Percentiles rank a stretch among this genome's conserved stretches.
These are phyloP conservation scores for Pseudogymnoascus sp. DNA, from an alignment of 2,329 filamentous ascomycete genomes.

Conservation along the genomic window DNA sequence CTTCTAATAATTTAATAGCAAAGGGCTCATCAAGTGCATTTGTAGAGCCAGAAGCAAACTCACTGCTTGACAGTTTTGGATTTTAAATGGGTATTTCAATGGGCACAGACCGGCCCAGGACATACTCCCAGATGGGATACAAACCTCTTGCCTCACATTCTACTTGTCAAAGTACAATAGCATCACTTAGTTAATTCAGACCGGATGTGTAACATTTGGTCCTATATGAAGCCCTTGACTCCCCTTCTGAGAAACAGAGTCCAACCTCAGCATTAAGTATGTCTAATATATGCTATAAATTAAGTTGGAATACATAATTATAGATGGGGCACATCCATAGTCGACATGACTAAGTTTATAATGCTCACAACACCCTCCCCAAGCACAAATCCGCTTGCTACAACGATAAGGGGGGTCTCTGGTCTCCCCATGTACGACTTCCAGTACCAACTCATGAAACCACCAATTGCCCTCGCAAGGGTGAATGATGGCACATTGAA, in stretches of 20 bases:
- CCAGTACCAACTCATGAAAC: slow-evolving; percentile 74
- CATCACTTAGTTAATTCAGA: not conserved
- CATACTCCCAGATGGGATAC: not conserved
- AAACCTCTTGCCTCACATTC: not conserved
- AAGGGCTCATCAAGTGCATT: slow-evolving; percentile 69
- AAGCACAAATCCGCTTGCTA: slow-evolving; percentile 83
- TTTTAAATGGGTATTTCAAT: slow-evolving; percentile 48
- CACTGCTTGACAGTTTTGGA: slow-evolving; percentile 85
- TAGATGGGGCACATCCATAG: slow-evolving; percentile 66
- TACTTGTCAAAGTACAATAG: not conserved
- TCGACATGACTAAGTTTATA: slow-evolving; percentile 76
- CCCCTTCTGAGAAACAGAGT: not conserved
- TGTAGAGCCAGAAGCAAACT: slow-evolving; percentile 84
- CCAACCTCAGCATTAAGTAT: not conserved
- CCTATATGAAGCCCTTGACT: not conserved
- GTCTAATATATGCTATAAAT: not conserved
- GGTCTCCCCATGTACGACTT: slow-evolving; percentile 41
- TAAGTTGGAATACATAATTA: slow-evolving; percentile 13
- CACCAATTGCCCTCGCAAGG: slow-evolving; percentile 76
- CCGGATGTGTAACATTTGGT: not conserved
- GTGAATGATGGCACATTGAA: slow-evolving; percentile 98
- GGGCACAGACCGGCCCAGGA: not conserved
- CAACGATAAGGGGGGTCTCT: slow-evolving; percentile 77
- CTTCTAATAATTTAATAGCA: slow-evolving; percentile 30
- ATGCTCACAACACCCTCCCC: slow-evolving; percentile 91